Base-by-base conservation (phyloP, 768 basidiomycete genomes). In the Hirschioporus abietinus region DNA sequence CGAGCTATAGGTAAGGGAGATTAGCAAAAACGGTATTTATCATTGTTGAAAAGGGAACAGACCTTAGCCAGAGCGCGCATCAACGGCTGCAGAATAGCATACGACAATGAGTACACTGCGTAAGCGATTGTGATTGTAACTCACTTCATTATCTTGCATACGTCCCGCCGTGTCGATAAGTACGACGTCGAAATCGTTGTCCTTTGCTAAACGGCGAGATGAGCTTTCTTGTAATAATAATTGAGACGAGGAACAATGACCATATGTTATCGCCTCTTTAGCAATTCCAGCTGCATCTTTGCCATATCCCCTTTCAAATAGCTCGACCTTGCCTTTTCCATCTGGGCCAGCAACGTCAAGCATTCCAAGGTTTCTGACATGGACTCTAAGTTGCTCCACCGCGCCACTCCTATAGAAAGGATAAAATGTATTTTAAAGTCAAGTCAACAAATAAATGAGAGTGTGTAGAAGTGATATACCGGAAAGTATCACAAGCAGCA, bases 281-380 rank as follows among this genome's bases (percentile, higher is more conserved):
- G 96, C 96, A 63, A 99, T 99, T 8, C 92, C 93, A 26, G 97
- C 96, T n/a, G 96, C 96, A 72, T 99, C 97, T 78, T 98, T 99
- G 1, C 97, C 97, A 75, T 99, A 99, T 1, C 97, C 97, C 68
- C 90, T 86, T 78, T 99, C 96, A 74, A 91, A 99, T 61, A 99
- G 80, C 78, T 99, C 97, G 36, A 99, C 93, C 64, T 88, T 84
- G 9, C 87, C 85, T 75, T 88, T 90, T 73, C 86, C 90, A 68
- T 85, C 75, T 30, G 68, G 84, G 1, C 83, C 79, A 6, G 87
- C 87, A 0, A 88, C 89, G 68, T 88, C 86, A 34, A 99, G 81
- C 88, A 91, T 91, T 66, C 93, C 88, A 70, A 99, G 76, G 76
- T 99, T 99, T 65, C 94, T 85, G 30, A 98, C 96, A 76, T 99